Percentiles rank a stretch among this genome's conserved stretches.
phyloP scores from a whole-genome alignment of 257 asterid species.

The Striga asiatica region DNA sequence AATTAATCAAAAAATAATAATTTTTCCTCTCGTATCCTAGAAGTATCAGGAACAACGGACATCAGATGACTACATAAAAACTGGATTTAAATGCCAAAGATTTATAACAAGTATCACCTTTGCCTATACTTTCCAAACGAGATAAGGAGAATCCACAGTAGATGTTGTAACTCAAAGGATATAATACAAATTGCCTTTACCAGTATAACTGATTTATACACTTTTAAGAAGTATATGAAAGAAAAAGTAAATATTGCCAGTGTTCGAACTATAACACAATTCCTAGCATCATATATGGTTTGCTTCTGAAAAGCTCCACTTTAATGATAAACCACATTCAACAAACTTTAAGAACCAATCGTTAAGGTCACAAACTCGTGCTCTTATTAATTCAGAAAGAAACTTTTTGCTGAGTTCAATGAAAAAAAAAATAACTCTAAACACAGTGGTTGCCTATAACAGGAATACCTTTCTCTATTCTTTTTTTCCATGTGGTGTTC shows the following conservation, averaged over 20 bases:
- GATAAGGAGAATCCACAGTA: not conserved
- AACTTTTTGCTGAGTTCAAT: too few relatives aligned
- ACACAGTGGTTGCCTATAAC: not conserved
- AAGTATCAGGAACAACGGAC: too few relatives aligned
- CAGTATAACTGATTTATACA: not conserved
- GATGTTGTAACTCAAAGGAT: not conserved
- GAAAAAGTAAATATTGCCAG: not conserved
- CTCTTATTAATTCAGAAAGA: not conserved
- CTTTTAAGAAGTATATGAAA: not conserved
- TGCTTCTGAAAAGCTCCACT: not conserved
- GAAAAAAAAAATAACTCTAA: too few relatives aligned
- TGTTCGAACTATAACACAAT: not conserved
- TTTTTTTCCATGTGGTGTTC: too few relatives aligned
- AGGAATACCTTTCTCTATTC: not conserved
- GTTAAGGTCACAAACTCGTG: not conserved
- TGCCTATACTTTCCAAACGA: too few relatives aligned
- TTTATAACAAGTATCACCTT: too few relatives aligned
- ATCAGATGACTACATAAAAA: too few relatives aligned
- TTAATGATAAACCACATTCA: not conserved
- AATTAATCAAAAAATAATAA: not conserved
- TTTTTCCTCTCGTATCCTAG: not conserved
- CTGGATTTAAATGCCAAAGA: too few relatives aligned
- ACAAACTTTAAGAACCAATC: not conserved
- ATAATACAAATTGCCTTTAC: not conserved
- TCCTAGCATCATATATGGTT: not conserved